Evolutionary conservation across 108 stramenopile species (phyloP), one percentile per base, ranked within the genome.

Genomic region (Nitzschia sp.): DNA sequence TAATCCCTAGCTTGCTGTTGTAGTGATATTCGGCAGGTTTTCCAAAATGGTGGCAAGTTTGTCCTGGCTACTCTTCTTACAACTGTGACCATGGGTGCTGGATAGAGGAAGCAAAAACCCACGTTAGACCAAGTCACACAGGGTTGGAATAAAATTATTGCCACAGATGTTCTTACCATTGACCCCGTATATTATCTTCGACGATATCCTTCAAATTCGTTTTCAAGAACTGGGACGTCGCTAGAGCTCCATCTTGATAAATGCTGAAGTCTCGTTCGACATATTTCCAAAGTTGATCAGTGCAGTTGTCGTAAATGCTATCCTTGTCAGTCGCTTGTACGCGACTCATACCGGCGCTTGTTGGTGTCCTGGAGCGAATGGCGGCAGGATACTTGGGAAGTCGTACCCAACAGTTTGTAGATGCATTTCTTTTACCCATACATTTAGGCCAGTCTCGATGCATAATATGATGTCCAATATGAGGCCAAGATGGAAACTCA

Each of bases 301-400:
- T 81, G 43, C 73, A 58, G 17, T 70, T 76, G 51, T 70, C 75
- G 43, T 43, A 76, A 7, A 52, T 55, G 21, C 25, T 66, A 17
- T 60, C 64, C 76, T 44, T 56, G 19, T 44, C 24, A 38, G 61
- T 34, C 11, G 65, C 48, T 29, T 69, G 26, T 14, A 92, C 69
- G 38, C 84, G 67, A n/a, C 70, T 67, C 91, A 92, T 92, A 8
- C 91, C 91, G 10, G 91, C 87, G 61, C 85, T 86, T 20, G 91
- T 92, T 21, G 83, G 73, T 20, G 91, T 87, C 48, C 91, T 85
- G 17, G 88, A 82, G 53, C 88, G 86, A 10, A 92, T 17, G 9
- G 87, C 83, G 9, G 81, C 60, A 12, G 85, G 76, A 52, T 67
- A 71, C 26, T 67, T 56, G 3, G 57, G 53, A 26, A 77, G n/a